phyloP scores from a whole-genome alignment of 1,284 basidiomycete species.

The Ceratobasidium theobromae region DNA sequence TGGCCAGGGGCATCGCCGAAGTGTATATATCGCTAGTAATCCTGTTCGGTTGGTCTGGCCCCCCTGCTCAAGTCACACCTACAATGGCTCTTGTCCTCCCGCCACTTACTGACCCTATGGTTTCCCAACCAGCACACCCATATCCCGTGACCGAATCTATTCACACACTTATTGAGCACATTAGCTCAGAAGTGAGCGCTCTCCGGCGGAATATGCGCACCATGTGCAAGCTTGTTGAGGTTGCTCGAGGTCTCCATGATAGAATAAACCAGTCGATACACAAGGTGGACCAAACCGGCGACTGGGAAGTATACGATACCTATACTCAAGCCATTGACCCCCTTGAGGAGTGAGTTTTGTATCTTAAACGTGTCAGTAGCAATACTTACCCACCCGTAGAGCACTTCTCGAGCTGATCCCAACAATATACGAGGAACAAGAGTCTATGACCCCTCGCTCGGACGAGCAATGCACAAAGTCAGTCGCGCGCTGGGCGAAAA shows the following conservation, averaged over 20 bases:
- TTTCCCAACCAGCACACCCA: no score
- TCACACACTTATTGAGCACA: no score
- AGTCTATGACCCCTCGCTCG: not conserved
- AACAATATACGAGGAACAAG: not conserved
- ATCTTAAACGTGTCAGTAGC: not conserved
- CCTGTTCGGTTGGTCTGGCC: no score
- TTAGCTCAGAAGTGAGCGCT: no score
- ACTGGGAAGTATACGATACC: not conserved
- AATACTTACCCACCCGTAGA: not conserved
- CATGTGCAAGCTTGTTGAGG: not conserved
- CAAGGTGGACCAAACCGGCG: not conserved
- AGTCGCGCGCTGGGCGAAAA: not conserved
- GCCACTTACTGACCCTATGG: no score
- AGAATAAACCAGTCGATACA: conserved; percentile 6
- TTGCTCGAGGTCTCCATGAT: not conserved
- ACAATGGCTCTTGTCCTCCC: no score
- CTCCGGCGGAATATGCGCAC: no score
- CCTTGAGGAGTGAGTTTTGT: conserved; percentile 16
- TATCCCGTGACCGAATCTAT: no score
- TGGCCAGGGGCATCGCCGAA: no score
- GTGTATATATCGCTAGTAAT: no score
- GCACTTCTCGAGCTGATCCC: no score
- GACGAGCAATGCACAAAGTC: not conserved
- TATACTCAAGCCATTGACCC: conserved; percentile 17
- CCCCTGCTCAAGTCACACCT: no score